phyloP scores from a whole-genome alignment of 306 rosid species.

The Citrullus mucosospermus region DNA sequence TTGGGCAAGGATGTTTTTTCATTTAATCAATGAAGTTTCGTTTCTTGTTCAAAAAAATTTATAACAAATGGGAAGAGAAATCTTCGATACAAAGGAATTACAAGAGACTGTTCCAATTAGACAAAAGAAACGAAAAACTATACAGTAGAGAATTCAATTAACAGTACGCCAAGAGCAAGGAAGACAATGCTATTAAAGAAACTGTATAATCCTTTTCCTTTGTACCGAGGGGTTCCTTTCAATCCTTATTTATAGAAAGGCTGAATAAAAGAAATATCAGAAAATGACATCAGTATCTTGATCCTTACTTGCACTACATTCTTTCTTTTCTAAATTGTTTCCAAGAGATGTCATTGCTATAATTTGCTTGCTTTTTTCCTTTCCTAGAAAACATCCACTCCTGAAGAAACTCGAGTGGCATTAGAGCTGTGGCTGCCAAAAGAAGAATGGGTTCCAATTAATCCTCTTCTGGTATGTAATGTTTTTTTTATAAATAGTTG shows the following conservation, averaged over 20 bases:
- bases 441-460: conserved; percentile 91
- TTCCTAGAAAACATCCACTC: conserved; percentile 60
- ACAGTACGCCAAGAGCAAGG: too few relatives aligned
- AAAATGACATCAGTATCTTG: not conserved
- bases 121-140: too few relatives aligned
- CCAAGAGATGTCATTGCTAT: not conserved
- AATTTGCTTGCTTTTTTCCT: conserved; percentile 2
- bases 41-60: too few relatives aligned
- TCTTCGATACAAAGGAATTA: too few relatives aligned
- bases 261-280: not conserved
- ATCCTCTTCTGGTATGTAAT: conserved; percentile 75
- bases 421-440: conserved; percentile 79
- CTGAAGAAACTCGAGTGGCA: conserved; percentile 78
- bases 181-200: too few relatives aligned
- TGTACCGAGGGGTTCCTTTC: too few relatives aligned
- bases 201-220: too few relatives aligned
- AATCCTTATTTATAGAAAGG: not conserved
- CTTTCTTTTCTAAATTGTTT: not conserved
- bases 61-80: too few relatives aligned
- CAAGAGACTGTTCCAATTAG: too few relatives aligned
- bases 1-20: too few relatives aligned
- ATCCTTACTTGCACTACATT: not conserved
- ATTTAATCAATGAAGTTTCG: too few relatives aligned
- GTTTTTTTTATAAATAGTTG: not conserved
- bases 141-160: too few relatives aligned